These are phyloP conservation scores for Fusarium marasasianum DNA, from an alignment of 2,329 filamentous ascomycete genomes.

Conservation along the genomic window DNA sequence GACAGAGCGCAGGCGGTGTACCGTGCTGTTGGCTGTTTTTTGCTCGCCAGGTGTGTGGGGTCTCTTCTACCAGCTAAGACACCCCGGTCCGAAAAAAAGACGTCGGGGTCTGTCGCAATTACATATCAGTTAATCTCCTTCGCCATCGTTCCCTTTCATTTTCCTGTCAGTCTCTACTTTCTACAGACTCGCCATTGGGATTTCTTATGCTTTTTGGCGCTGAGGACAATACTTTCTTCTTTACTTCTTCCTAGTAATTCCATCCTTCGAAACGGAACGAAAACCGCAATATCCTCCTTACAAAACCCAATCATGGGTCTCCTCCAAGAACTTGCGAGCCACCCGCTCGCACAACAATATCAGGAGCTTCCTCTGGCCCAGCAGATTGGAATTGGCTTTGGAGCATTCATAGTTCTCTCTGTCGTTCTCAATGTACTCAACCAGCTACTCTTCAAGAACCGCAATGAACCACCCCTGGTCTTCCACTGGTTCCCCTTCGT, in stretches of 20 bases:
- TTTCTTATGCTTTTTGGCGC: constrained; percentile 14
- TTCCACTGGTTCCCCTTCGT: constrained; percentile 86
- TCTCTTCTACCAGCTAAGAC: constrained; percentile 11
- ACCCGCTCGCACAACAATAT: constrained; percentile 61
- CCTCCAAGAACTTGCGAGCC: constrained; percentile 60
- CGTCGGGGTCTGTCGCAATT: constrained; percentile 40
- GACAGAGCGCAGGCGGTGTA: constrained; percentile 31
- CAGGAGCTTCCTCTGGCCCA: constrained; percentile 56
- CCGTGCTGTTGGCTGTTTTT: constrained; percentile 18
- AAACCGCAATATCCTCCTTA: background rate
- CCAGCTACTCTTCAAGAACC: constrained; percentile 83
- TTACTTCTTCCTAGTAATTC: background rate
- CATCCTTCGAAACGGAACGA: background rate
- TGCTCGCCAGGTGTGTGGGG: constrained; percentile 23
- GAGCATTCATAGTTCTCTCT: constrained; percentile 58
- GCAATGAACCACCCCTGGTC: constrained; percentile 81
- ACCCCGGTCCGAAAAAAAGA: constrained; percentile 40
- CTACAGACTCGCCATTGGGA: constrained; percentile 32
- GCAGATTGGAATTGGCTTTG: constrained; percentile 58
- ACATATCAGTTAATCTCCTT: constrained; percentile 47
- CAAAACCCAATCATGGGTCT: constrained; percentile 60
- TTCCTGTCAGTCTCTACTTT: constrained; percentile 28
- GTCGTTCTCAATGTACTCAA: constrained; percentile 81
- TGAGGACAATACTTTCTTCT: background rate
- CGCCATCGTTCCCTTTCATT: constrained; percentile 32